A percentile compares a stretch with the other conserved stretches of the same genome.
Evolutionary conservation across 2,329 filamentous ascomycete species (phyloP).

Genomic region (Bimuria novae-zelandiae): DNA sequence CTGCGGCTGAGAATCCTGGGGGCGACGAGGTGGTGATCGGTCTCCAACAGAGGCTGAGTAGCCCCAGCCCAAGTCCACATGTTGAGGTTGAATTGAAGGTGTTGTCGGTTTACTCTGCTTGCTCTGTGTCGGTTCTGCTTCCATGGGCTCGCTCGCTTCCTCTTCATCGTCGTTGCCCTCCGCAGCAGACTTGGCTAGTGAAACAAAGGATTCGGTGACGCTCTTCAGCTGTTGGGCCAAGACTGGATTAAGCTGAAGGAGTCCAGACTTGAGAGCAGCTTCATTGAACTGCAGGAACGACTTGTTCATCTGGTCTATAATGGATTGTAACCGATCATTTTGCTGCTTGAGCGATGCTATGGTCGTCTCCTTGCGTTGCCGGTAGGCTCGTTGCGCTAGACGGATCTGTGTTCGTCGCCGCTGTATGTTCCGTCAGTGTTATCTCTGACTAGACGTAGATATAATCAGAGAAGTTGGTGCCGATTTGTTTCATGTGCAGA

Average conservation of each 20-base stretch:
- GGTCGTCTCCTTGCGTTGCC: slow-evolving; percentile 80
- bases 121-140: slow-evolving; percentile 7
- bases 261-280: slow-evolving; percentile 60
- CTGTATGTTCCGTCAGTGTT: slow-evolving; percentile 49
- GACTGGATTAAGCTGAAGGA: slow-evolving; percentile 61
- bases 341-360: slow-evolving; percentile 74
- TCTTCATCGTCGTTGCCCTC: slow-evolving; percentile 37
- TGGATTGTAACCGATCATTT: slow-evolving; percentile 69
- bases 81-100: slow-evolving; percentile 6
- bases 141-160: slow-evolving; percentile 38
- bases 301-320: slow-evolving; percentile 74
- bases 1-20: background rate
- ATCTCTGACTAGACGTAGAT: too few species aligned
- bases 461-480: too few species aligned
- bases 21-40: background rate
- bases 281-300: slow-evolving; percentile 72
- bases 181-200: slow-evolving; percentile 55
- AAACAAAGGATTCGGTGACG: slow-evolving; percentile 63
- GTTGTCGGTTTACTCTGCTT: background rate
- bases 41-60: slow-evolving; percentile 18
- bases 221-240: slow-evolving; percentile 62
- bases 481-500: background rate
- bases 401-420: slow-evolving; percentile 86
- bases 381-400: slow-evolving; percentile 82
- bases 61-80: slow-evolving; percentile 33